phyloP scores from a whole-genome alignment of 1,139 yeast species.

The Casaregolazyma lundiana region DNA sequence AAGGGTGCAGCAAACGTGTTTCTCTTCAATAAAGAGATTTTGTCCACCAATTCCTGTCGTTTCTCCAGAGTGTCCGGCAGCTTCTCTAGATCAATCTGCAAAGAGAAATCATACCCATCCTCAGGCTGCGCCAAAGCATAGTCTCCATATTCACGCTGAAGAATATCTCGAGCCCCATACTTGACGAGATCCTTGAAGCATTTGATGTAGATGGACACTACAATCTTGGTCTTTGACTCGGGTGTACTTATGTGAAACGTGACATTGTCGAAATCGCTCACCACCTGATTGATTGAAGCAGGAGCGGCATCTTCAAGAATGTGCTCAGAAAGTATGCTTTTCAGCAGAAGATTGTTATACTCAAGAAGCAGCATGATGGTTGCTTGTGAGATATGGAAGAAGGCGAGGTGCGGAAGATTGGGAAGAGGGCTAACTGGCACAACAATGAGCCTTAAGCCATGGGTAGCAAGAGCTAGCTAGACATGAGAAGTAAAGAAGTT shows the following conservation, averaged over 20 bases:
- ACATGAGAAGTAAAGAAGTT: too few species aligned
- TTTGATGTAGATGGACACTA: conserved; percentile 67
- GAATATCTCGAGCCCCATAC: conserved; percentile 51
- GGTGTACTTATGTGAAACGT: conserved; percentile 88
- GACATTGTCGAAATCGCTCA: conserved; percentile 94
- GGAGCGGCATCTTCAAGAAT: conserved; percentile 41
- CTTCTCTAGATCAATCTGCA: conserved; percentile 58
- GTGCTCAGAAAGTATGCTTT: conserved; percentile 40
- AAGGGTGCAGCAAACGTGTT: conserved; percentile 91
- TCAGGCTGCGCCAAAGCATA: conserved; percentile 47
- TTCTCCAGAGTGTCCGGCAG: conserved; percentile 42
- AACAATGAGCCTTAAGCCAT: too few species aligned
- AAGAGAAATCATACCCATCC: conserved; percentile 76
- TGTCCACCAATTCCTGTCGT: conserved; percentile 49
- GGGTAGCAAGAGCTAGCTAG: too few species aligned
- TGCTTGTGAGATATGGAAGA: neutral
- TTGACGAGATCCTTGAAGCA: conserved; percentile 69
- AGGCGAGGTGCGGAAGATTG: neutral
- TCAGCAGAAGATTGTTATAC: conserved; percentile 40
- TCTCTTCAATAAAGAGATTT: conserved; percentile 73
- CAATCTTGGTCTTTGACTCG: conserved; percentile 57
- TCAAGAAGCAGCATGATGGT: conserved; percentile 37
- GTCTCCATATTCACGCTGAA: conserved; percentile 41
- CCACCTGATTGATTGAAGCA: conserved; percentile 75
- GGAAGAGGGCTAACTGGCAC: neutral